Evolutionary conservation across 2,329 filamentous ascomycete species (phyloP).

Genomic region (Fusarium incarnatum): DNA sequence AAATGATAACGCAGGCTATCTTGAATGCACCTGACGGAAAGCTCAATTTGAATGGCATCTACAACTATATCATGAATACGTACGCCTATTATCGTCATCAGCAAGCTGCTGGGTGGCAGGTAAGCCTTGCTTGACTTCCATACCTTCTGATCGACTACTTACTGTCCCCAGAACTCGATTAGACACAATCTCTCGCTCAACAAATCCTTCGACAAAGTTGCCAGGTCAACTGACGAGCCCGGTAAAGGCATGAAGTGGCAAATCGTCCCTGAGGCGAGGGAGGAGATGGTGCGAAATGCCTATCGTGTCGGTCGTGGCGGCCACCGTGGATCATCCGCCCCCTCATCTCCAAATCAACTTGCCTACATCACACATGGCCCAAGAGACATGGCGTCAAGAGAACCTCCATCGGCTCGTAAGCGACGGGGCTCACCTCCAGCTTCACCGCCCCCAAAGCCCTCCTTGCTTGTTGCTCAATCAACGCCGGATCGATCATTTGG

Average conservation of each 20-base stretch:
- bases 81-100: conserved; percentile 95
- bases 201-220: conserved; percentile 93
- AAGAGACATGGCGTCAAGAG: conserved; percentile 64
- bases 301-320: conserved; percentile 71
- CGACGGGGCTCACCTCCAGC: conserved; percentile 65
- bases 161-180: conserved; percentile 80
- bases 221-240: conserved; percentile 91
- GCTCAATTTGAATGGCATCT: conserved; percentile 91
- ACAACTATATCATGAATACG: conserved; percentile 88
- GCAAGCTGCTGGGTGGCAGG: conserved; percentile 85
- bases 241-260: conserved; percentile 99
- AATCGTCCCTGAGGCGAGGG: conserved; percentile 83
- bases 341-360: conserved; percentile 73
- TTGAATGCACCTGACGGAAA: conserved; percentile 87
- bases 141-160: conserved; percentile 12
- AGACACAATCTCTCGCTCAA: conserved; percentile 96
- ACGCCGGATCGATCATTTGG: conserved; percentile 62
- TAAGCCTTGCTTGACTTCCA: conserved; percentile 55
- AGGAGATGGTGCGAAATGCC: conserved; percentile 86
- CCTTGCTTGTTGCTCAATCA: conserved; percentile 63
- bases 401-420: conserved; percentile 66
- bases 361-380: conserved; percentile 71
- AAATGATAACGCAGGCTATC: conserved; percentile 97
- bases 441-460: conserved; percentile 67
- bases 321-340: conserved; percentile 75